These are phyloP conservation scores for Aspergillus sp. DNA, from an alignment of 2,329 filamentous ascomycete species.

Conservation along the genomic window DNA sequence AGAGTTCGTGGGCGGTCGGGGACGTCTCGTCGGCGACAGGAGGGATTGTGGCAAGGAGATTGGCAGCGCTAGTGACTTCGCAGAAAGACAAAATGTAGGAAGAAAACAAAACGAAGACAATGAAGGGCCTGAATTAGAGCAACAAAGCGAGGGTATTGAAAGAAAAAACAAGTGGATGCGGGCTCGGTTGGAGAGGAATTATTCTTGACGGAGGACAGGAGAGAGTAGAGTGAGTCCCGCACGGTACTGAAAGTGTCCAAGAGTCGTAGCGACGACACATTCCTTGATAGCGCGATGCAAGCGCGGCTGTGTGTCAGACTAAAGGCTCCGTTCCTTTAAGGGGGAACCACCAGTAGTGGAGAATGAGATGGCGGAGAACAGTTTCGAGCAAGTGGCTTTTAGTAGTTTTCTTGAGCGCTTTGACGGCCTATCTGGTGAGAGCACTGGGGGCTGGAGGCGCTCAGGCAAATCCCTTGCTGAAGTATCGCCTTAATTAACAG, in stretches of 20 bases:
- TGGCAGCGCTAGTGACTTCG: slow-evolving; percentile 9
- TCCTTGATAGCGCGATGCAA: slow-evolving; percentile 28
- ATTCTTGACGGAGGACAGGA: slow-evolving; percentile 6
- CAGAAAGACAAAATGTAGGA: slow-evolving; percentile 3
- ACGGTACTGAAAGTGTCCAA: slow-evolving; percentile 22
- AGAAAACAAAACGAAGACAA: not conserved
- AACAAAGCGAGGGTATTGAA: slow-evolving; percentile 4
- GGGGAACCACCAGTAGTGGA: slow-evolving; percentile 21
- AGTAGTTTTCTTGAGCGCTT: not conserved
- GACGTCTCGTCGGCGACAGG: slow-evolving; percentile 9
- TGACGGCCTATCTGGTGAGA: not conserved
- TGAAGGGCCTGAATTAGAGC: not conserved
- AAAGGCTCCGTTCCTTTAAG: slow-evolving; percentile 22
- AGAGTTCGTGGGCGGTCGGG: slow-evolving; percentile 17
- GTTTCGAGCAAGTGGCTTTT: slow-evolving; percentile 18
- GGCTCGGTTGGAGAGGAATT: not conserved
- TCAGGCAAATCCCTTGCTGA: not conserved
- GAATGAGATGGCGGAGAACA: slow-evolving; percentile 18
- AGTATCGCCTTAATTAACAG: not conserved
- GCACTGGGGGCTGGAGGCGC: not conserved
- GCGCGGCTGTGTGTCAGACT: slow-evolving; percentile 29
- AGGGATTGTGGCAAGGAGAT: slow-evolving; percentile 12
- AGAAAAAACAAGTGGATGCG: not conserved
- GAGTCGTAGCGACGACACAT: slow-evolving; percentile 22
- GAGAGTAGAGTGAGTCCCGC: slow-evolving; percentile 17